These are phyloP conservation scores for Diplocarpon mali DNA, from an alignment of 2,329 filamentous ascomycete species.

Conservation along the genomic window DNA sequence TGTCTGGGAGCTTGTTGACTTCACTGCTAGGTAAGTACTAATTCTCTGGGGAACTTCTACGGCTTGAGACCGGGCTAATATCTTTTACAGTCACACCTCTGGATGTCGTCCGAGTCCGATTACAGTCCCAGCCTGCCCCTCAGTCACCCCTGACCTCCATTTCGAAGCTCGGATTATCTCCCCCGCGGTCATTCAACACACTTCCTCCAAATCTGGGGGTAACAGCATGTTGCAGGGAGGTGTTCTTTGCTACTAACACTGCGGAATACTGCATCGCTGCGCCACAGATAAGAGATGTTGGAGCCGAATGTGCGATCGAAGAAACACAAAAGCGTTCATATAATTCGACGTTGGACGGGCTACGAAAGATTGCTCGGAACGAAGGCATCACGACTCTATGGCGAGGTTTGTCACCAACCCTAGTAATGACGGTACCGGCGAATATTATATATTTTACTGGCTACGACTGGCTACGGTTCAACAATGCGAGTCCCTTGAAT, in stretches of 20 bases:
- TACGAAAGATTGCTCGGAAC: conserved; percentile 89
- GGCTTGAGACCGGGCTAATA: no score
- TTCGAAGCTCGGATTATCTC: conserved; percentile 44
- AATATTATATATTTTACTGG: conserved; percentile 99
- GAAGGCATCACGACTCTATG: conserved; percentile 81
- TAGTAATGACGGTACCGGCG: conserved; percentile 85
- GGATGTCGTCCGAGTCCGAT: conserved; percentile 88
- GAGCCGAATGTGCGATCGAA: conserved; percentile 71
- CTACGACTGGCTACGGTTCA: conserved; percentile 85
- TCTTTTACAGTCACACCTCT: conserved; percentile 67
- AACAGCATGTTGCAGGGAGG: conserved; percentile 89
- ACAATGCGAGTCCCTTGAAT: conserved; percentile 60
- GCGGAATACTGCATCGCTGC: conserved; percentile 43
- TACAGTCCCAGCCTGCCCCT: conserved; percentile 65
- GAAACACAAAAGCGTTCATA: conserved; percentile 75
- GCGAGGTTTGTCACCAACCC: conserved; percentile 86
- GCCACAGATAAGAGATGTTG: conserved; percentile 20
- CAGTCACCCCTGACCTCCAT: conserved; percentile 38
- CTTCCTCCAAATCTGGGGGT: conserved; percentile 79
- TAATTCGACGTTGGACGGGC: conserved; percentile 80
- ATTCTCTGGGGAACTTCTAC: neutral
- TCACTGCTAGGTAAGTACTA: conserved; percentile 62
- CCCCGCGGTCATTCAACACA: conserved; percentile 46
- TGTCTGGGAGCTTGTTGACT: conserved; percentile 80
- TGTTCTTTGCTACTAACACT: conserved; percentile 89